Percentiles rank a stretch among this genome's conserved stretches.
Conservation (phyloP, 257 asterid species). For the Ilex aquifolium region DNA sequence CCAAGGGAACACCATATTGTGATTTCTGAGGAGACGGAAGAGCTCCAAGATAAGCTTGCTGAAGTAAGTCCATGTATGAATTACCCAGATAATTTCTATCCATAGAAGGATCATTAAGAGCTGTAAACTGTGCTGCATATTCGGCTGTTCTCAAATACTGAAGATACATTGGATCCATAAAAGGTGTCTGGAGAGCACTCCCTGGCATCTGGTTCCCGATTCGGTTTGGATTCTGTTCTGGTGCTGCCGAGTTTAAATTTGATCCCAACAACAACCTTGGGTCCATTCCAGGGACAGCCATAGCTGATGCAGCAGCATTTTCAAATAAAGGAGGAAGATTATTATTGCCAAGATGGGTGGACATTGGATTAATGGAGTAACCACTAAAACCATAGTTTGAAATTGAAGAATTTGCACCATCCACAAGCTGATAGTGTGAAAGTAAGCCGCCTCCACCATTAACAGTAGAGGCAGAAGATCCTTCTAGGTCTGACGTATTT, state of each 20-base stretch:
- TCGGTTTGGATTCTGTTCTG: constrained; percentile 50
- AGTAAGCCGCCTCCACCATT: constrained; percentile 46
- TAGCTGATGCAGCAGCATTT: constrained; percentile 89
- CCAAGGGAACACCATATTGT: constrained; percentile 10
- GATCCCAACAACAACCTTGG: constrained; percentile 66
- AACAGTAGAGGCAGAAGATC: constrained; percentile 38
- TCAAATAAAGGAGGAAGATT: constrained; percentile 86
- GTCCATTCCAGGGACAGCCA: constrained; percentile 74
- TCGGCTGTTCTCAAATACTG: constrained; percentile 64
- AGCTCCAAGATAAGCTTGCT: constrained; percentile 17
- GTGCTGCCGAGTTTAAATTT: constrained; percentile 46
- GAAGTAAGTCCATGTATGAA: constrained; percentile 7
- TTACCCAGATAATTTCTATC: constrained; percentile 9
- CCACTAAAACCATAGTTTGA: constrained; percentile 58
- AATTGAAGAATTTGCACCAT: constrained; percentile 66
- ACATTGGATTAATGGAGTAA: constrained; percentile 61
- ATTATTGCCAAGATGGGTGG: constrained; percentile 56
- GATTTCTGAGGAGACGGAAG: constrained; percentile 14
- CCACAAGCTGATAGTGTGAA: constrained; percentile 65
- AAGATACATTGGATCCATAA: constrained; percentile 65
- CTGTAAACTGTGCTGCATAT: constrained; percentile 7
- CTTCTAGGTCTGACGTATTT: constrained; percentile 32
- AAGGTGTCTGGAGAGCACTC: constrained; percentile 45
- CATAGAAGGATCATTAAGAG: constrained; percentile 10
- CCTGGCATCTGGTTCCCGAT: constrained; percentile 69